These are phyloP conservation scores for Zygotorulaspora florentina DNA, from an alignment of 805 yeast genomes.

Conservation along the genomic window DNA sequence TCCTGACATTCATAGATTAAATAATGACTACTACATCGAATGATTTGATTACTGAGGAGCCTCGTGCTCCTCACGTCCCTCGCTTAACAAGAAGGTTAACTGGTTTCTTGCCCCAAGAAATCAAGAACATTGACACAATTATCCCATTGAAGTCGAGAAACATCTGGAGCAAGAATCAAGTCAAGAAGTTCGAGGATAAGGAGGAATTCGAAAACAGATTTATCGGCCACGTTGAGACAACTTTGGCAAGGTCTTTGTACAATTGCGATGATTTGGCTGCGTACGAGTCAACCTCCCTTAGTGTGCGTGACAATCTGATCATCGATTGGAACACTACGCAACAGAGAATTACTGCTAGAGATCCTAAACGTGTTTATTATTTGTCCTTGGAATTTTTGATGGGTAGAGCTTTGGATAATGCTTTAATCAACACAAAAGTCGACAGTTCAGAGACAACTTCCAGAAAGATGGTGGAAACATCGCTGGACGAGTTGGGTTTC, in stretches of 20 bases:
- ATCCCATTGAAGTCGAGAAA: conserved; percentile 77
- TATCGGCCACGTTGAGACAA: conserved; percentile 83
- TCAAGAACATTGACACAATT: conserved; percentile 71
- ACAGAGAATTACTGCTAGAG: conserved; percentile 78
- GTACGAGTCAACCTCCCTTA: conserved; percentile 78
- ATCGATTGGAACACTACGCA: conserved; percentile 92
- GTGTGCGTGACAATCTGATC: conserved; percentile 74
- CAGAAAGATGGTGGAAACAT: conserved; percentile 52
- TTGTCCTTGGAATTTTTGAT: conserved; percentile 82
- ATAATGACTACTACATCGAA: conserved; percentile 22
- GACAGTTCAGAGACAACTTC: conserved; percentile 18
- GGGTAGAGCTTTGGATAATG: conserved; percentile 96
- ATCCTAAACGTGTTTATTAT: conserved; percentile 82
- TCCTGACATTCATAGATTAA: not conserved
- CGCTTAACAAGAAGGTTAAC: conserved; percentile 71
- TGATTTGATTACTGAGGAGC: conserved; percentile 32
- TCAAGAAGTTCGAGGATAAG: conserved; percentile 44
- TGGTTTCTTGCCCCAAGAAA: conserved; percentile 88
- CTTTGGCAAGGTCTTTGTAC: conserved; percentile 85
- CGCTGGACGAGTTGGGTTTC: conserved; percentile 75
- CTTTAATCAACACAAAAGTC: conserved; percentile 72
- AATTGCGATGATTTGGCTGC: conserved; percentile 92
- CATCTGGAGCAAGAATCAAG: conserved; percentile 70
- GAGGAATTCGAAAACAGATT: conserved; percentile 64
- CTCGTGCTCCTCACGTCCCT: conserved; percentile 35